Evolutionary conservation across 31 red algal species (phyloP).

Genomic region (Odonthalia washingtoniensis): DNA sequence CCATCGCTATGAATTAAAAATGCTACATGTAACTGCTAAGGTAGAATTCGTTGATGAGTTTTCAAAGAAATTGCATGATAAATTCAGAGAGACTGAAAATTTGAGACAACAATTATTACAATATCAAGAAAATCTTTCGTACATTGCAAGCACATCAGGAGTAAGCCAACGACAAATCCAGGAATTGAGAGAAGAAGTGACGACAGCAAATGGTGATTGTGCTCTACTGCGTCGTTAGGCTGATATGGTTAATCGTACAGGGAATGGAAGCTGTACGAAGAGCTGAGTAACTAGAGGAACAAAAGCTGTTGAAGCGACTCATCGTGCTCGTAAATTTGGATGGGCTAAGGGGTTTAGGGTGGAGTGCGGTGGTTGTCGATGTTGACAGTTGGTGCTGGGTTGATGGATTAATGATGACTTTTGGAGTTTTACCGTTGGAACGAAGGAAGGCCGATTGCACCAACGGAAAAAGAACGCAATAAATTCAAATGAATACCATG

Average conservation of each 20-base stretch:
- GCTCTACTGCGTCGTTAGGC: constrained; percentile 59
- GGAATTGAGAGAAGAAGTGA: constrained; percentile 58
- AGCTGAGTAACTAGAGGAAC: constrained; percentile 67
- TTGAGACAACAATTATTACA: constrained; percentile 59
- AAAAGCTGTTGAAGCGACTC: no score
- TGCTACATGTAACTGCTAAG: constrained; percentile 56
- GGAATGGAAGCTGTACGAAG: constrained; percentile 59
- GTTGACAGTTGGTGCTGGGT: no score
- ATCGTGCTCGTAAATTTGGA: no score
- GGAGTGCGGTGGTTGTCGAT: no score
- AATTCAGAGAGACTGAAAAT: constrained; percentile 66
- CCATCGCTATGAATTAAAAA: constrained; percentile 56
- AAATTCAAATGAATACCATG: no score
- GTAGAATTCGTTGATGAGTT: constrained; percentile 65
- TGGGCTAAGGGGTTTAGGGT: no score
- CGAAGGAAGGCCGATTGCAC: no score
- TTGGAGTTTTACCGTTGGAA: no score
- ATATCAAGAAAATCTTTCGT: constrained; percentile 63
- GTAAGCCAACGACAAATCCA: constrained; percentile 66
- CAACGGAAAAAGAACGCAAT: no score
- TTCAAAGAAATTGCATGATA: constrained; percentile 70
- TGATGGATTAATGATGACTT: no score
- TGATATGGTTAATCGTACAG: constrained; percentile 41
- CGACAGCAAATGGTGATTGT: constrained; percentile 60
- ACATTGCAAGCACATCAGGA: constrained; percentile 56